These are phyloP conservation scores for Apiosordaria backusii DNA, from an alignment of 495 filamentous ascomycete genomes.

Conservation along the genomic window DNA sequence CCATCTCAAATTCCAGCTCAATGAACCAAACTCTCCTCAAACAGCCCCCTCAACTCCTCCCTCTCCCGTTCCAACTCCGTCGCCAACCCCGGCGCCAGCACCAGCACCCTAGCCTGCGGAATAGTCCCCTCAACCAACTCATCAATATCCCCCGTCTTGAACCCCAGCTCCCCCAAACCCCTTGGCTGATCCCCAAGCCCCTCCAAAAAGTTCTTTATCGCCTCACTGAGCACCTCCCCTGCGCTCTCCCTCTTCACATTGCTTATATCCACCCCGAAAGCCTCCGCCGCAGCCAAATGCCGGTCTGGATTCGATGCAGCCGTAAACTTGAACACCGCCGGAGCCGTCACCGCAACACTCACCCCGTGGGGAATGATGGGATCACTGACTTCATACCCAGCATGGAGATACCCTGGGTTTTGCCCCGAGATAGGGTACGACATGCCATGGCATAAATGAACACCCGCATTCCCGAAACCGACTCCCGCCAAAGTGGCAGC, in stretches of 20 bases:
- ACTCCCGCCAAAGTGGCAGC: constrained; percentile 92
- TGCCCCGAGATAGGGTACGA: constrained; percentile 91
- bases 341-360: constrained; percentile 89
- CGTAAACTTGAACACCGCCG: constrained; percentile 91
- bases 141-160: constrained; percentile 67
- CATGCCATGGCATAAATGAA: constrained; percentile 97
- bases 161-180: constrained; percentile 81
- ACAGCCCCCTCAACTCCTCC: constrained; percentile 48
- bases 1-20: too few relatives aligned
- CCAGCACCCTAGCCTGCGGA: constrained; percentile 83
- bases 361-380: constrained; percentile 96
- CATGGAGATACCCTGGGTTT: constrained; percentile 81
- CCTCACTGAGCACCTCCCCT: constrained; percentile 80
- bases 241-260: constrained; percentile 83
- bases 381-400: constrained; percentile 68
- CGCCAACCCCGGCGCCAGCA: constrained; percentile 81
- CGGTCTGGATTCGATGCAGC: constrained; percentile 85
- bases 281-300: constrained; percentile 83
- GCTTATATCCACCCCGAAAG: constrained; percentile 83
- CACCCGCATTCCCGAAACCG: constrained; percentile 95
- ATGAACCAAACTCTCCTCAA: constrained; percentile 51
- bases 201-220: constrained; percentile 71
- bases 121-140: constrained; percentile 88
- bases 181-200: constrained; percentile 85
- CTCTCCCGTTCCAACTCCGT: constrained; percentile 63